Percentiles rank a stretch among this genome's conserved stretches.
phyloP scores from a whole-genome alignment of 306 rosid genomes.

The Cicer arietinum region DNA sequence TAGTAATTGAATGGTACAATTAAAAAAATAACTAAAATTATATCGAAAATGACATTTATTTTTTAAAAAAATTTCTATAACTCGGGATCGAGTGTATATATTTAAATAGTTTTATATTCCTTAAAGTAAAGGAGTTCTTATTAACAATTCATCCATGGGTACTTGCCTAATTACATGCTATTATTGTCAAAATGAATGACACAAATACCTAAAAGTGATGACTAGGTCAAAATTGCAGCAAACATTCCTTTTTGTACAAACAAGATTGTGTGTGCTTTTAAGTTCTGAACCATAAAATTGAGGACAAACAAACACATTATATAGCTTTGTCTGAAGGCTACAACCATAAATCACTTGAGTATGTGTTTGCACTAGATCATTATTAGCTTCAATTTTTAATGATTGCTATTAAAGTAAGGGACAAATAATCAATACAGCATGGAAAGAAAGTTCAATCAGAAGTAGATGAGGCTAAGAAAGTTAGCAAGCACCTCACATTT shows the following conservation, averaged over 20 bases:
- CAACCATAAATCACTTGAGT: slow-evolving; percentile 8
- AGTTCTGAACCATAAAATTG: slow-evolving; percentile 19
- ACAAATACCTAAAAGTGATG: slow-evolving; percentile 8
- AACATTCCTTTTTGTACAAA: slow-evolving; percentile 8
- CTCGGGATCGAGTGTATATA: no score
- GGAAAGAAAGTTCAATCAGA: slow-evolving; percentile 40
- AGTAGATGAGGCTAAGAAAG: slow-evolving; percentile 47
- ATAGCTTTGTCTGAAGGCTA: slow-evolving; percentile 35
- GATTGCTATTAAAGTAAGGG: slow-evolving; percentile 4
- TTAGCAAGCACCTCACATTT: slow-evolving; percentile 56
- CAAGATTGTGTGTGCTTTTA: slow-evolving; percentile 10
- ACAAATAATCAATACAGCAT: slow-evolving; percentile 12
- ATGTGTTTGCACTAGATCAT: slow-evolving; percentile 8
- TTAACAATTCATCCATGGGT: background rate
- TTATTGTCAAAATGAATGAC: slow-evolving; percentile 26
- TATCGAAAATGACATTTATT: no score
- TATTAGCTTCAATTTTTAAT: slow-evolving; percentile 15
- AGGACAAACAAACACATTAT: slow-evolving; percentile 19
- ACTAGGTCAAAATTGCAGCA: slow-evolving; percentile 19
- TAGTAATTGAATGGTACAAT: no score
- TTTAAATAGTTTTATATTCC: background rate
- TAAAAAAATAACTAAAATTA: no score
- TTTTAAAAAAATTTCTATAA: no score
- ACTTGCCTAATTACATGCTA: slow-evolving; percentile 3
- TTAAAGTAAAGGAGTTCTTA: background rate